These are phyloP conservation scores for Petunia hybrid DNA, from an alignment of 305 asterid species.

Conservation along the genomic window DNA sequence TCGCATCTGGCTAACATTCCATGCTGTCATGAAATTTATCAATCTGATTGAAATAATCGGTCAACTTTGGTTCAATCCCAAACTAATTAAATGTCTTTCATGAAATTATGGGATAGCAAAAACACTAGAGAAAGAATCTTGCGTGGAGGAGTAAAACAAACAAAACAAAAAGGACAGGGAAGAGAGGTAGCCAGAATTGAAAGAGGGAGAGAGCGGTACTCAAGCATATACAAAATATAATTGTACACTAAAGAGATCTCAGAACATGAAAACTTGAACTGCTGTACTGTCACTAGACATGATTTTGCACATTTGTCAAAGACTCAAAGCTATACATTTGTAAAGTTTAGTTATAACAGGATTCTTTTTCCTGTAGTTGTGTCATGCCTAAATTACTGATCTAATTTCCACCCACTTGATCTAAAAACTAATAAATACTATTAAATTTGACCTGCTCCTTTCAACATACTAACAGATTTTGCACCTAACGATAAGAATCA, in stretches of 20 bases:
- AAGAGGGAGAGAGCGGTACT: too few relatives aligned
- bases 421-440: background rate
- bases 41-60: too few relatives aligned
- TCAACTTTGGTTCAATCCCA: too few relatives aligned
- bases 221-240: too few relatives aligned
- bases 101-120: too few relatives aligned
- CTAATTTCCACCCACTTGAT: slow-evolving; percentile 16
- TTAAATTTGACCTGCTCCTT: background rate
- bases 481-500: background rate
- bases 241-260: background rate
- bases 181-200: too few relatives aligned
- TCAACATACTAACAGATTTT: background rate
- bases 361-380: slow-evolving; percentile 17
- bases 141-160: too few relatives aligned
- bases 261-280: background rate
- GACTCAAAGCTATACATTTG: slow-evolving; percentile 14
- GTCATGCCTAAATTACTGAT: background rate
- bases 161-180: too few relatives aligned
- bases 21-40: too few relatives aligned
- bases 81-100: too few relatives aligned
- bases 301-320: background rate
- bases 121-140: too few relatives aligned
- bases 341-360: background rate
- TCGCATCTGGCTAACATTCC: too few relatives aligned
- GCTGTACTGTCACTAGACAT: background rate